Evolutionary conservation across 768 basidiomycete genomes (phyloP).

Genomic region (Lactarius akahatsu): DNA sequence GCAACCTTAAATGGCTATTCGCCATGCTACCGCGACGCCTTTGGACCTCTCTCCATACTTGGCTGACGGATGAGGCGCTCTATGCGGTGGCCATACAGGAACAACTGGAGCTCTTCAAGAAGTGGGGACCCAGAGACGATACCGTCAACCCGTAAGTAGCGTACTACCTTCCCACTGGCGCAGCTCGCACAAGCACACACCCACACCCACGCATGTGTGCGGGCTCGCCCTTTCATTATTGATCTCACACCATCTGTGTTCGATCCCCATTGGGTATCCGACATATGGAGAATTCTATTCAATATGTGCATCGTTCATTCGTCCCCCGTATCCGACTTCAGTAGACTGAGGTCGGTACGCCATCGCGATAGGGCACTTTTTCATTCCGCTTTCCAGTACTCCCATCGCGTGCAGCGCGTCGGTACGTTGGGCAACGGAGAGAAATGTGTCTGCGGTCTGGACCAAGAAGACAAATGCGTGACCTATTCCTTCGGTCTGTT

Average conservation of each 20-base stretch:
- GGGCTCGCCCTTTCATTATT: background rate
- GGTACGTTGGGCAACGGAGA: constrained; percentile 54
- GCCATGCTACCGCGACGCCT: constrained; percentile 10
- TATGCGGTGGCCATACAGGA: background rate
- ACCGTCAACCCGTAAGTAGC: constrained; percentile 9
- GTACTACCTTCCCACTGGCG: too few species aligned
- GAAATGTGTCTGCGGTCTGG: constrained; percentile 53
- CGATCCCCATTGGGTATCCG: constrained; percentile 8
- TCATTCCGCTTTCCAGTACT: constrained; percentile 51
- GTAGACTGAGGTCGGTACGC: background rate
- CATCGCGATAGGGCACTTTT: constrained; percentile 46
- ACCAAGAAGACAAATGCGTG: constrained; percentile 47
- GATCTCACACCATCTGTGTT: background rate
- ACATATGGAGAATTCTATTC: constrained; percentile 4
- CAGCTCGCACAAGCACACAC: too few species aligned
- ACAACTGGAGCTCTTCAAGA: constrained; percentile 14
- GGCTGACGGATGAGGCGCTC: constrained; percentile 11
- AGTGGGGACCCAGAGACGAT: constrained; percentile 12
- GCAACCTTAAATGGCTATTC: background rate
- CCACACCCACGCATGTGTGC: too few species aligned
- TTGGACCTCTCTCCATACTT: constrained; percentile 1
- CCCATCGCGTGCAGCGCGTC: constrained; percentile 48
- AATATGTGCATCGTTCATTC: constrained; percentile 1
- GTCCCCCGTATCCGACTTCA: background rate
- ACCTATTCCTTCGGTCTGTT: constrained; percentile 49